Evolutionary conservation across 257 asterid genomes (phyloP).

Genomic region (Datura wrightii): DNA sequence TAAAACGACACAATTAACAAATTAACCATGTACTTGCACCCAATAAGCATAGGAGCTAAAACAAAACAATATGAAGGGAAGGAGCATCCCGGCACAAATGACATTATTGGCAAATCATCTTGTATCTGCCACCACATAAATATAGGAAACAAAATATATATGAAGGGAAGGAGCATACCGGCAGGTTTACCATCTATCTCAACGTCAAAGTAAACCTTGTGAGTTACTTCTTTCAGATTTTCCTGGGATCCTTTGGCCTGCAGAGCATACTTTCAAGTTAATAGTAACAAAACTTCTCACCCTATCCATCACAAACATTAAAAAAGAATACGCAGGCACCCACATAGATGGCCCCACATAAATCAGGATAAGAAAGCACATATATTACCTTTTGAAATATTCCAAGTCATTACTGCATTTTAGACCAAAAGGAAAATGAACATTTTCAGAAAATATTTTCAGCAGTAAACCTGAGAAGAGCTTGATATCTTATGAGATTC

Average conservation of each 20-base stretch:
- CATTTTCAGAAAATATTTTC: background rate
- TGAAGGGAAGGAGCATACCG: constrained; percentile 52
- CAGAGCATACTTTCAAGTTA: constrained; percentile 28
- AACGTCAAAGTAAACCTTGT: constrained; percentile 78
- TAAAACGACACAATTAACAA: background rate
- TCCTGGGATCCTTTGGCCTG: constrained; percentile 84
- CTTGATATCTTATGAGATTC: background rate
- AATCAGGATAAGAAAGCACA: background rate
- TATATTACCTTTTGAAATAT: background rate
- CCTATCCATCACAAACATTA: background rate
- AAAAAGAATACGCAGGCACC: background rate
- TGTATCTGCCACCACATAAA: background rate
- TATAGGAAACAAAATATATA: background rate
- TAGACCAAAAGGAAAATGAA: background rate
- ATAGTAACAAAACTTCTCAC: background rate
- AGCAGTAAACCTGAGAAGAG: constrained; percentile 5
- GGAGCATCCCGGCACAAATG: background rate
- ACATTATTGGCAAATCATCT: background rate
- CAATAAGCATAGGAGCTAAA: background rate
- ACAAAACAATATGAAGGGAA: background rate
- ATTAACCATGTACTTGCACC: background rate
- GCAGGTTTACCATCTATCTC: constrained; percentile 88
- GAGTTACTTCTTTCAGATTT: constrained; percentile 74
- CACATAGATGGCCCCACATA: background rate
- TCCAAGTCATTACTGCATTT: constrained; percentile 20